phyloP scores from a whole-genome alignment of 2,329 filamentous ascomycete species.

The Colletotrichum caudatum region DNA sequence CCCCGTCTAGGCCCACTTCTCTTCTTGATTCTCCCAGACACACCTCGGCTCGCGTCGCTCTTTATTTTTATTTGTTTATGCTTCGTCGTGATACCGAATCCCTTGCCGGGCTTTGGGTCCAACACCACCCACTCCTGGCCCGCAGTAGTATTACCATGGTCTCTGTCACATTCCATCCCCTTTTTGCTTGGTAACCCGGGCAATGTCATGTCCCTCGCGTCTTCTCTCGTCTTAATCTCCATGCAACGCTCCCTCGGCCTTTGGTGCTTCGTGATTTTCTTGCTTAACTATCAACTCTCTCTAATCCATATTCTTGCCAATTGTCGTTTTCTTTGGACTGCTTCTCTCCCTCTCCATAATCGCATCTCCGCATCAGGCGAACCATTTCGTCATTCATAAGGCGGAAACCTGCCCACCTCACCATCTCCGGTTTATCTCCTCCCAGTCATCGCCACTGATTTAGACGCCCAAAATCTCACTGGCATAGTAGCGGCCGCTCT shows the following conservation, averaged over 20 bases:
- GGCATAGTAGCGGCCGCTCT: constrained; percentile 4
- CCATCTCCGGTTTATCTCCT: constrained; percentile 34
- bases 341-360: neutral
- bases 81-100: constrained; percentile 28
- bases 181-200: constrained; percentile 34
- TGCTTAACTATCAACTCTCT: constrained; percentile 19
- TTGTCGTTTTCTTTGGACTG: constrained; percentile 19
- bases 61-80: neutral
- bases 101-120: constrained; percentile 21
- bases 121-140: neutral
- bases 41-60: constrained; percentile 26
- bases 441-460: constrained; percentile 26
- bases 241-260: constrained; percentile 5
- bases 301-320: constrained; percentile 30
- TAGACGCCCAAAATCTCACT: constrained; percentile 26
- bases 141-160: neutral
- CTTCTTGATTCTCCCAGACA: neutral
- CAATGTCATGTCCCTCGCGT: constrained; percentile 27
- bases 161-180: constrained; percentile 20
- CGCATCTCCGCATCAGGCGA: neutral
- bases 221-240: constrained; percentile 7
- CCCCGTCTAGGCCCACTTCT: constrained; percentile 17
- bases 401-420: constrained; percentile 21
- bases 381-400: constrained; percentile 12
- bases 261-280: neutral